These are phyloP conservation scores for Agrocybe chaxingu DNA, from an alignment of 768 basidiomycete species.

Conservation along the genomic window DNA sequence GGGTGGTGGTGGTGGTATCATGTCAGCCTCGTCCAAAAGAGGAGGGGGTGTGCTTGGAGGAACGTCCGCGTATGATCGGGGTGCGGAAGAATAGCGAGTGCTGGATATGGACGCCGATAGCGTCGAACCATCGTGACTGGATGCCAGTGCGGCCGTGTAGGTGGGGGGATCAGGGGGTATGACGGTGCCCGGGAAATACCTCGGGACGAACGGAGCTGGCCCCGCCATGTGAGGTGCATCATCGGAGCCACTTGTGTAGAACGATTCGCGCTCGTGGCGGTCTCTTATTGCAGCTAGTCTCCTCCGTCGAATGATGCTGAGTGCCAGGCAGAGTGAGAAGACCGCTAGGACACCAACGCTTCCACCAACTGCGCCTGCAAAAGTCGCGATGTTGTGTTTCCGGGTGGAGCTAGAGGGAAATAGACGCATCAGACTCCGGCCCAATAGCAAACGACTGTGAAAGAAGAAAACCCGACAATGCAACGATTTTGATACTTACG, in stretches of 20 bases:
- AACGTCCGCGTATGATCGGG: conserved; percentile 27
- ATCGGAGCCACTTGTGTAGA: conserved; percentile 29
- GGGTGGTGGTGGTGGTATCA: conserved; percentile 15
- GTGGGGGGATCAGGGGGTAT: conserved; percentile 32
- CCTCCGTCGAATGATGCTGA: conserved; percentile 49
- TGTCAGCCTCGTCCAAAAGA: conserved; percentile 9
- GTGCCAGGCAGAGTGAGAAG: conserved; percentile 43
- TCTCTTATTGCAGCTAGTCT: conserved; percentile 37
- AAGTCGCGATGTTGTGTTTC: conserved; percentile 39
- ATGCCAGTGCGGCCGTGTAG: conserved; percentile 14
- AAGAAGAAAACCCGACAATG: conserved; percentile 24
- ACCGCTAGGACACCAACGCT: conserved; percentile 47
- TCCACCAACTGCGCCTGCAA: conserved; percentile 52
- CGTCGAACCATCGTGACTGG: conserved; percentile 20
- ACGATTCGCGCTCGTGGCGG: conserved; percentile 27
- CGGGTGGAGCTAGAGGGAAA: conserved; percentile 18
- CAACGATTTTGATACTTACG: conserved; percentile 34
- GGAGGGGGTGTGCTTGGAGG: conserved; percentile 25
- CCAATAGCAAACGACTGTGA: background rate
- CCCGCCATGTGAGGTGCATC: conserved; percentile 41
- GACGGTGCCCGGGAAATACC: conserved; percentile 53
- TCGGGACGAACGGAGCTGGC: conserved; percentile 48
- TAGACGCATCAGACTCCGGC: background rate
- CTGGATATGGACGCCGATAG: conserved; percentile 15
- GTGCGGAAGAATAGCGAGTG: conserved; percentile 7